Percentiles rank a stretch among this genome's conserved stretches.
Conservation (phyloP, 306 rosid species). For the Fagus crenata region DNA sequence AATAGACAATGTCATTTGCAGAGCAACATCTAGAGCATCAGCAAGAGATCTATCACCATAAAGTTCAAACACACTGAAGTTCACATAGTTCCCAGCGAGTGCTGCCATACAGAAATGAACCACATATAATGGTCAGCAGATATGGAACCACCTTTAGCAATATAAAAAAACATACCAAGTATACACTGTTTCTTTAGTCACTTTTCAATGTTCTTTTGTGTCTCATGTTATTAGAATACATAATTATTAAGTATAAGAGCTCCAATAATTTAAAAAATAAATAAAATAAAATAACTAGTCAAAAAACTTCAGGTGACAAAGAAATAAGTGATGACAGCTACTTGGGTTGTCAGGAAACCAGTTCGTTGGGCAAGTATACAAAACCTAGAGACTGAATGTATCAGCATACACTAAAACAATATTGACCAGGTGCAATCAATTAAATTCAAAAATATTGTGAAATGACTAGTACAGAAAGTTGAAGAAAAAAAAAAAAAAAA, state of each 20-base stretch:
- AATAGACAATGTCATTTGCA: constrained; percentile 72
- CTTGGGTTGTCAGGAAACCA: too few species aligned
- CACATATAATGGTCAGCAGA: constrained; percentile 7
- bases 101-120: constrained; percentile 49
- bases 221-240: background rate
- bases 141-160: constrained; percentile 8
- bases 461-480: too few species aligned
- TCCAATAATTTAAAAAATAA: too few species aligned
- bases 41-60: constrained; percentile 87
- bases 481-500: background rate
- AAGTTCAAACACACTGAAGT: constrained; percentile 90
- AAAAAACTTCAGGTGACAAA: too few species aligned
- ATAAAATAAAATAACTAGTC: too few species aligned
- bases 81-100: constrained; percentile 81
- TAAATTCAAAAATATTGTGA: too few species aligned
- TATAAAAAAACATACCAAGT: constrained; percentile 3
- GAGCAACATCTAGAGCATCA: constrained; percentile 71
- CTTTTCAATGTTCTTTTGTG: constrained; percentile 12
- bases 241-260: too few species aligned
- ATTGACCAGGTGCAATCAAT: too few species aligned
- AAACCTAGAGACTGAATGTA: too few species aligned
- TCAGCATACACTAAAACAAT: too few species aligned
- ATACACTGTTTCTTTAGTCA: constrained; percentile 6
- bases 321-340: too few species aligned
- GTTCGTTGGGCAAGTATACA: too few species aligned